phyloP scores from a whole-genome alignment of 306 rosid species.

The Pterocarpus santalinus region DNA sequence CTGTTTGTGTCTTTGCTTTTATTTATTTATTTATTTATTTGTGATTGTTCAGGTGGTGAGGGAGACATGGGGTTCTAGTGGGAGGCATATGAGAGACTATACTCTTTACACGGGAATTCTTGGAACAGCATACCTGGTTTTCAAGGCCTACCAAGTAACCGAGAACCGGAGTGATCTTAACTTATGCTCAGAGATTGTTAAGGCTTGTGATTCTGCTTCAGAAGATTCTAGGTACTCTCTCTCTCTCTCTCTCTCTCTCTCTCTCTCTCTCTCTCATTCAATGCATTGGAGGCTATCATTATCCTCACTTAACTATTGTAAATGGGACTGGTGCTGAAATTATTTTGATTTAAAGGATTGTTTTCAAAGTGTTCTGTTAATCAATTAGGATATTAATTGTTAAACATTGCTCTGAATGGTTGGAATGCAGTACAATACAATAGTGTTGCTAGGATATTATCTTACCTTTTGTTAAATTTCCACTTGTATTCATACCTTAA shows the following conservation, averaged over 20 bases:
- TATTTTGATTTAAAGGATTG: neutral
- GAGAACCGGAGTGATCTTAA: constrained; percentile 67
- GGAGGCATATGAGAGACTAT: constrained; percentile 69
- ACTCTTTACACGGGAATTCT: constrained; percentile 78
- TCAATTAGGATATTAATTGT: neutral
- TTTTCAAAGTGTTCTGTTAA: neutral
- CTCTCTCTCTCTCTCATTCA: neutral
- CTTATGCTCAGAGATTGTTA: constrained; percentile 72
- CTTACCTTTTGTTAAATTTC: neutral
- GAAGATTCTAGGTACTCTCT: constrained; percentile 63
- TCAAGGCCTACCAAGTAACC: constrained; percentile 73
- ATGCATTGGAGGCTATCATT: constrained; percentile 5
- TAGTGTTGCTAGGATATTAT: neutral
- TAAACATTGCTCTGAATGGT: constrained; percentile 24
- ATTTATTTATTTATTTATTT: neutral
- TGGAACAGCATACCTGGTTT: constrained; percentile 78
- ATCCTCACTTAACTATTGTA: neutral
- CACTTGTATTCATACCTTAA: neutral
- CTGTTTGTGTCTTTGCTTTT: constrained; percentile 39
- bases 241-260: neutral
- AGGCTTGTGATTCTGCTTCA: constrained; percentile 82
- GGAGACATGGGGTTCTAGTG: constrained; percentile 73
- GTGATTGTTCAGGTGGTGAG: constrained; percentile 67
- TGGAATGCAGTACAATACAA: neutral
- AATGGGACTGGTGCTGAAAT: neutral